Base-by-base conservation (phyloP, 371 early-diverging fungal species). In the Lichtheimia ornata region DNA sequence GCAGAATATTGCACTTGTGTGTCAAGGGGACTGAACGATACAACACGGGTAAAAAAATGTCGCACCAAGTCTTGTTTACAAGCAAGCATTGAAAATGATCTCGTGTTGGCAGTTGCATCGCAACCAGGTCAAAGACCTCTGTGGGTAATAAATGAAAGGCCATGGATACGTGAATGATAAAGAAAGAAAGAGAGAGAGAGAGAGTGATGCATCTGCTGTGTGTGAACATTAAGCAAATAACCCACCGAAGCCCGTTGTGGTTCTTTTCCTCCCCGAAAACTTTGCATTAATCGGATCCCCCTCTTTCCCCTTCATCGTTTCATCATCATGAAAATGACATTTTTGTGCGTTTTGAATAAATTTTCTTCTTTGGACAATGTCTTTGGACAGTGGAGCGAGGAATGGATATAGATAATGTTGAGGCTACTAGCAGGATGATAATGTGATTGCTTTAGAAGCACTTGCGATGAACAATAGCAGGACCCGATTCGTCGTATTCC, bases 401-500 rank as follows among this genome's bases (percentile, higher is more conserved):
- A 7, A 28, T 28, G 4, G 7, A 28, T 28, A 28, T 28, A 28
- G 28, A 28, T 28, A 28, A 28, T 28, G n/a, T n/a, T n/a, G n/a
- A 22, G 22, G 22, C n/a, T n/a, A n/a, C 27, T 27, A 27, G 27
- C 5, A 27, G 27, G 27, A 27, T 30, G 30, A 30, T 30, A 30
- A 30, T 3, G 7, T 7, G 7, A 35, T 35, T 9, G 35, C 11
- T 11, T 90, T 94, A 97, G 92, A 95, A 95, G 85, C 97, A 96
- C 88, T 96, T 97, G 85, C 97, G 91, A 86, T 97, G 98, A 68
- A 97, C 98, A 75, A 97, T 97, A 53, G 95, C 90, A 51, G 97
- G 96, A 68, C 97, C 97, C 71, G 89, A 88, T 83, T 96, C 99
- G 85, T 97, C 96, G 87, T 99, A 99, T 83, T 98, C 99, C 84